These are phyloP conservation scores for Triticum aestivum DNA, from an alignment of 176 grass and related monocot species.

Conservation along the genomic window DNA sequence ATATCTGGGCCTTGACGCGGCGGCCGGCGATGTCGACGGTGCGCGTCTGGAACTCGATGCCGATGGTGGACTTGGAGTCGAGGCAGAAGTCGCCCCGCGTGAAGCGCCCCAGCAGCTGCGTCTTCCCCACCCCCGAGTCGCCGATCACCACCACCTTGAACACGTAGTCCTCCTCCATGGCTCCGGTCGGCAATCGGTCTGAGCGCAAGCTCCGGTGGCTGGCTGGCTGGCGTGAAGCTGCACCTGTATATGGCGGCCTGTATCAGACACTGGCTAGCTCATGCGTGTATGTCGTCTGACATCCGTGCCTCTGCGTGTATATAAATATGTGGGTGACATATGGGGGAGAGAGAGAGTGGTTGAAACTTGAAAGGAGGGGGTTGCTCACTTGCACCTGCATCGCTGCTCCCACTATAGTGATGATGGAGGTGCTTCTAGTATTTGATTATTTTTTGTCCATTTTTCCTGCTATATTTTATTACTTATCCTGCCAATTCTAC, in stretches of 20 bases:
- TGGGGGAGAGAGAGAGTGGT: background rate
- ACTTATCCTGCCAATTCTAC: background rate
- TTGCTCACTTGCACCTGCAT: background rate
- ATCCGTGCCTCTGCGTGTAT: background rate
- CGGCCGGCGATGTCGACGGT: conserved; percentile 29
- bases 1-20: conserved; percentile 61
- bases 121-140: conserved; percentile 52
- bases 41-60: conserved; percentile 56
- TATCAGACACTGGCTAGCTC: background rate
- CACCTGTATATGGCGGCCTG: background rate
- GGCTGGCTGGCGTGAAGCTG: background rate
- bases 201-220: background rate
- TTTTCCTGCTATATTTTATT: background rate
- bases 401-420: too few species aligned
- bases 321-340: background rate
- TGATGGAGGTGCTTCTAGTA: background rate
- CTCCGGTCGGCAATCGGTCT: background rate
- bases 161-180: conserved; percentile 46
- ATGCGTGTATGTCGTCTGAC: background rate
- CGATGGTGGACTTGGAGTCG: conserved; percentile 56
- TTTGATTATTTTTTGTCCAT: background rate
- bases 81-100: conserved; percentile 42
- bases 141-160: conserved; percentile 59
- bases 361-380: background rate
- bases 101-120: conserved; percentile 46